phyloP scores from a whole-genome alignment of 2,329 filamentous ascomycete genomes.

The Pseudofabraea citricarpa region DNA sequence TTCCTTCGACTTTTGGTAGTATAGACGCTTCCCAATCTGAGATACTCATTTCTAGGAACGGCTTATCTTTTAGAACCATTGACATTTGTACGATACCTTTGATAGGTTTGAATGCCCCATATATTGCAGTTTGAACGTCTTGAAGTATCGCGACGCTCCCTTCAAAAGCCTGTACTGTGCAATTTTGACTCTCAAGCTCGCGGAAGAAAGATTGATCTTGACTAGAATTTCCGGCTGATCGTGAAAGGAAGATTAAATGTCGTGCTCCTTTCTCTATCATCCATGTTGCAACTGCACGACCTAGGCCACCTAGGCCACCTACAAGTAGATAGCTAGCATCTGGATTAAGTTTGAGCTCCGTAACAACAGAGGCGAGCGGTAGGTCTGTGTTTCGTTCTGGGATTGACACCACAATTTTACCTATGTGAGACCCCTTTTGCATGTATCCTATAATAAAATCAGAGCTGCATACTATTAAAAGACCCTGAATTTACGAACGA shows the following conservation, averaged over 20 bases:
- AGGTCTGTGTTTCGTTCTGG: constrained; percentile 3
- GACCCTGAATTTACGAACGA: too few species aligned
- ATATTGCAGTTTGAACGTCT: constrained; percentile 7
- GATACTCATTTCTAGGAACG: constrained; percentile 31
- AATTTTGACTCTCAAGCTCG: neutral
- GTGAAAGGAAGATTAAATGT: constrained; percentile 31
- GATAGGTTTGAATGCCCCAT: constrained; percentile 1
- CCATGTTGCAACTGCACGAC: constrained; percentile 29
- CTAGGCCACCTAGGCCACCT: constrained; percentile 36
- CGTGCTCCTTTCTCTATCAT: constrained; percentile 31
- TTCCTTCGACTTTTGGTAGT: constrained; percentile 26
- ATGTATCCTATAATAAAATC: too few species aligned
- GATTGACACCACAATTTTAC: constrained; percentile 32
- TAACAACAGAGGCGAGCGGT: neutral
- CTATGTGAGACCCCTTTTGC: constrained; percentile 34
- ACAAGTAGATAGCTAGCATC: constrained; percentile 28
- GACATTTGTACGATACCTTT: constrained; percentile 17
- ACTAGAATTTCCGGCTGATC: constrained; percentile 15
- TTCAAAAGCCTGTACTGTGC: neutral
- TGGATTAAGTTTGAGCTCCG: neutral
- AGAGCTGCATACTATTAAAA: too few species aligned
- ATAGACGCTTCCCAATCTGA: constrained; percentile 8
- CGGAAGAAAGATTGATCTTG: constrained; percentile 3
- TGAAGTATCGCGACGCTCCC: neutral
- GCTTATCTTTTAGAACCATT: constrained; percentile 21